Percentiles rank a stretch among this genome's conserved stretches.
Conservation (phyloP, 1,284 basidiomycete genomes). For the Leccinum subrobustum region DNA sequence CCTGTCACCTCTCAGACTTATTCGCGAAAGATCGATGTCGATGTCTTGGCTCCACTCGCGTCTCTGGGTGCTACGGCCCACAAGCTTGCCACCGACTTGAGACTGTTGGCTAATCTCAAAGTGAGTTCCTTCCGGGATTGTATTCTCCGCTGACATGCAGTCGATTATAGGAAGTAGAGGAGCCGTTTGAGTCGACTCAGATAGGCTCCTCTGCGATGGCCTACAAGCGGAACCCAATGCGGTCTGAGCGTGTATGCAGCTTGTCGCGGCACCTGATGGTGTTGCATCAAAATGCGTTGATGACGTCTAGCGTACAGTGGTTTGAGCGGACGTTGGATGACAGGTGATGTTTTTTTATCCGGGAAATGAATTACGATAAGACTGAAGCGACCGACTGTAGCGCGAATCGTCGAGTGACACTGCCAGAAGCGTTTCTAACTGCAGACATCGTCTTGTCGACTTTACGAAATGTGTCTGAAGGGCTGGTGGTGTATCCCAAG, state of each 20-base stretch:
- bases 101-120: slow-evolving; percentile 91
- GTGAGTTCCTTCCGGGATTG: slow-evolving; percentile 32
- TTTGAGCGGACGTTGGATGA: slow-evolving; percentile 96
- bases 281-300: slow-evolving; percentile 89
- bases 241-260: slow-evolving; percentile 95
- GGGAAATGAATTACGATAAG: slow-evolving; percentile 2
- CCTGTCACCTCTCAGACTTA: slow-evolving; percentile 99
- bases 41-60: slow-evolving; percentile 87
- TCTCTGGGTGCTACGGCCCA: slow-evolving; percentile 95
- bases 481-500: slow-evolving; percentile 95
- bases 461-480: slow-evolving; percentile 95
- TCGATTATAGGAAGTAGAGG: slow-evolving; percentile 81
- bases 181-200: slow-evolving; percentile 98
- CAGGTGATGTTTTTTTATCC: slow-evolving; percentile 47
- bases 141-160: slow-evolving; percentile 9
- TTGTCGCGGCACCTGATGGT: slow-evolving; percentile 92
- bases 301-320: slow-evolving; percentile 93
- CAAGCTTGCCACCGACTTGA: slow-evolving; percentile 96
- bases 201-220: slow-evolving; percentile 99
- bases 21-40: slow-evolving; percentile 95
- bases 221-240: slow-evolving; percentile 99
- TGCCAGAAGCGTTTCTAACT: slow-evolving; percentile 97
- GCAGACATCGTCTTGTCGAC: slow-evolving; percentile 96
- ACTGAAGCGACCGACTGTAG: slow-evolving; percentile 38
- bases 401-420: slow-evolving; percentile 93